Base-by-base conservation (phyloP, 371 early-diverging fungal species). In the Smittium culicis region DNA sequence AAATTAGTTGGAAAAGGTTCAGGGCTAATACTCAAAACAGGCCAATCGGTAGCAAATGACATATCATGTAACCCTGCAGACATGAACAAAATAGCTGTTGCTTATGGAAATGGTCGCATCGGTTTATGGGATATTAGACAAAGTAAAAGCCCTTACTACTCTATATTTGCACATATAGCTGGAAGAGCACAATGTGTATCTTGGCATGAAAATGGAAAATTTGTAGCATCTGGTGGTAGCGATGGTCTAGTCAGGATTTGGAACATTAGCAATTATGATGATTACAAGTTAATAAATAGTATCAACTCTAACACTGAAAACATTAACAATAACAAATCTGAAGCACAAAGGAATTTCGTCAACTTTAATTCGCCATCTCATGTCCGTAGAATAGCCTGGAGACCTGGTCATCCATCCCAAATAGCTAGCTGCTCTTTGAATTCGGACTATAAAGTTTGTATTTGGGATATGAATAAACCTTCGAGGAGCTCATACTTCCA, bases 51-150 rank as follows among this genome's bases (percentile, higher is more conserved):
- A 27, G 60, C 73, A 31, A 70, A 70, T 34, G 77, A 77, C 62
- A 72, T 77, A 28, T 57, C 73, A 62, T 74, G 78, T 69, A 77
- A 78, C 34, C 77, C 78, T 29, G 35, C 60, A n/a, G 73, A 77
- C 20, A 16, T 70, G n/a, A 66, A 68, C 5, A 57, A 61, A 31
- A 59, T 78, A 56, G 75, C 70, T 14, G 72, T 69, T 11, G 72
- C 77, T 33, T 65, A 66, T 28, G 35, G 70, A n/a, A 73, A 77
- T 31, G 78, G 77, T 0, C 69, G 72, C 5, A 45, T 77, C 5
- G 56, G 65, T 1, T 35, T 66, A 0, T 74, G 74, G 74, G 77
- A 77, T 27, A 54, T 68, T 2, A 73, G 77, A 55, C 61, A 62
- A 27, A 60, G 32, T 2, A 30, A 67, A 30, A 34, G 55, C 0